Conservation (phyloP, 768 basidiomycete species). For the Tricholoma bakamatsutake region DNA sequence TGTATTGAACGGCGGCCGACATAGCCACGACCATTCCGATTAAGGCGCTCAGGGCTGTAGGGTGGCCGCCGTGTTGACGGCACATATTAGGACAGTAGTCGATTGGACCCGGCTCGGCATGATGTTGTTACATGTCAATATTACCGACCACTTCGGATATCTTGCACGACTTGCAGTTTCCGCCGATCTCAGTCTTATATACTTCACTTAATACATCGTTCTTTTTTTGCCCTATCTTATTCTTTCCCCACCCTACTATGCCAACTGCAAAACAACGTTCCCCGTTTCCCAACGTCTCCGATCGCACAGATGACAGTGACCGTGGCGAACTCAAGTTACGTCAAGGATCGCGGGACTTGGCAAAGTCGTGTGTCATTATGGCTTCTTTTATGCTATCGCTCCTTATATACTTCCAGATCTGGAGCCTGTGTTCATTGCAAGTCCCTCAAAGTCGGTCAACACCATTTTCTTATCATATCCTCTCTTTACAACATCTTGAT, state of each 20-base stretch:
- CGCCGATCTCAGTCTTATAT: not conserved
- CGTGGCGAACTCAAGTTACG: conserved; percentile 8
- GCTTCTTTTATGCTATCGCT: not conserved
- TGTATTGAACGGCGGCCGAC: too few species aligned
- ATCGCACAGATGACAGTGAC: conserved; percentile 15
- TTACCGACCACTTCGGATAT: not conserved
- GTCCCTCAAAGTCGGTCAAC: conserved; percentile 40
- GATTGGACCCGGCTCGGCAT: not conserved
- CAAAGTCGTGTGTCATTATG: conserved; percentile 16
- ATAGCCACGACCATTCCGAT: too few species aligned
- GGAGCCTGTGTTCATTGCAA: conserved; percentile 56
- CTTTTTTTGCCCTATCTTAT: not conserved
- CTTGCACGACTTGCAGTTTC: too few species aligned
- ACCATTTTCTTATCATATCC: not conserved
- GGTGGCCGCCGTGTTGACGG: too few species aligned
- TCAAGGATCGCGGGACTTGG: conserved; percentile 2
- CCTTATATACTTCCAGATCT: conserved; percentile 24
- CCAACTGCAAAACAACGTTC: not conserved
- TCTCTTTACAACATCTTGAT: not conserved
- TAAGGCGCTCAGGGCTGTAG: too few species aligned
- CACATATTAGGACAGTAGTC: too few species aligned
- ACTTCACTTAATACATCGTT: not conserved
- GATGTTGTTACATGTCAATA: not conserved
- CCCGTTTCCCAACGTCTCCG: conserved; percentile 14
- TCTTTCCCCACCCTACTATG: not conserved